Base-by-base conservation (phyloP, 305 asterid species). In the Plantago coronopus region DNA sequence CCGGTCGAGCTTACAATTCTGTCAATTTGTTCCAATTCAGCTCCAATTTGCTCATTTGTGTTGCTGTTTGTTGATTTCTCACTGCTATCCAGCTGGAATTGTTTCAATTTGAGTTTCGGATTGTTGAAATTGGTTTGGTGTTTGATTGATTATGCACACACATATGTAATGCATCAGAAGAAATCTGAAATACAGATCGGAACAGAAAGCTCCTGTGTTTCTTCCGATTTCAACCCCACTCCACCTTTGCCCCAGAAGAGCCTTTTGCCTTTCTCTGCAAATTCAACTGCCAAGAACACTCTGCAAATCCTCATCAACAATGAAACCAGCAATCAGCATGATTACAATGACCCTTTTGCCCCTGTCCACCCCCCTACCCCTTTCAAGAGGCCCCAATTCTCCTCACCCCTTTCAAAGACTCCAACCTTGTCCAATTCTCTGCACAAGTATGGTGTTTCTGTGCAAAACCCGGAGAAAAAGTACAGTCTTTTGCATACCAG, bases 181-280 rank as follows among this genome's bases (percentile, higher is more conserved):
- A 89, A 89, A 89, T 93, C 96, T 45, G 96, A 93, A 79, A 82
- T 79, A 76, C 99, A 93, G 88, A 88, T 89, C 96, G 97, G 97
- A 87, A 89, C 88, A 81, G 97, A 93, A 86, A 93, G 97, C 96
- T 80, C 81, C 50, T 81, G 96, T 91, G 55, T 93, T 87, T 87
- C 97, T 93, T 93, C 99, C 96, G 97, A 93, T 89, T 93, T 89
- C 87, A 83, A 83, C 76, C 95, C 88, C 29, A 54, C 70, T 23
- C 76, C 93, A 54, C 71, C 87, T 13, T 79, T 82, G 16, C 76
- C 83, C 70, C 91, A 86, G 62, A 89, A 89, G 49, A 89, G 79
- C 71, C 77, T 79, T 67, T 72, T 65, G 11, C 44, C 70, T 44
- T 65, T 70, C 5, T 69, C 65, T 16, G 34, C 34, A 27, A 74